These are phyloP conservation scores for Citeromyces matritensis DNA, from an alignment of 805 yeast genomes.

Conservation along the genomic window DNA sequence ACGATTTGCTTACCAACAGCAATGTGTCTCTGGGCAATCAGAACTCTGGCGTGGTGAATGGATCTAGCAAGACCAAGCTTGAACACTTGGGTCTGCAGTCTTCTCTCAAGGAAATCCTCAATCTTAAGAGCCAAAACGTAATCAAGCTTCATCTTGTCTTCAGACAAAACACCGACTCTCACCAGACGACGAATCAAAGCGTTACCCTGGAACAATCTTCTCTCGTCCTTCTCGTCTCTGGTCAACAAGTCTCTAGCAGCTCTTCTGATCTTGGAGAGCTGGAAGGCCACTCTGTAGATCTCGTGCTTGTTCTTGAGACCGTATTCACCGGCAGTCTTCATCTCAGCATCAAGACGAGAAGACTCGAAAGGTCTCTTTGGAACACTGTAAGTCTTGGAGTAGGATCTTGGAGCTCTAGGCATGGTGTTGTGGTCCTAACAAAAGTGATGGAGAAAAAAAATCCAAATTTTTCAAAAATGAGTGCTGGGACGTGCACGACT, in stretches of 20 bases:
- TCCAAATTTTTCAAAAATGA: background rate
- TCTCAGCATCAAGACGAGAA: constrained; percentile 98
- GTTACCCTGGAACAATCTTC: constrained; percentile 99
- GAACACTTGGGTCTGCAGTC: constrained; percentile 99
- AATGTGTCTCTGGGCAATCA: constrained; percentile 97
- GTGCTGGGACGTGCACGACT: background rate
- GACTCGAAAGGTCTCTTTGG: constrained; percentile 99
- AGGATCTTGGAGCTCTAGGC: constrained; percentile 94
- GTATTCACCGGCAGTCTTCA: constrained; percentile 98
- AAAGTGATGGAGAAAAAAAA: background rate
- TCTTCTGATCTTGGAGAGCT: constrained; percentile 98
- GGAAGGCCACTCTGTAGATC: constrained; percentile 99
- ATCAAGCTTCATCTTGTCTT: constrained; percentile 99
- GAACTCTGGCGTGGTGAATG: constrained; percentile 99
- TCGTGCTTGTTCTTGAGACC: constrained; percentile 99
- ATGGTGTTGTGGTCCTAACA: background rate
- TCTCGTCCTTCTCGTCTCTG: constrained; percentile 99
- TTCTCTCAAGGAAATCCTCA: constrained; percentile 99
- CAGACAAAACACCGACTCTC: constrained; percentile 96
- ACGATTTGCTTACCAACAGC: constrained; percentile 99
- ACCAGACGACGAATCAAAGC: constrained; percentile 99
- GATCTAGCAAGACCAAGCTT: constrained; percentile 99
- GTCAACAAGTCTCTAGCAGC: constrained; percentile 99
- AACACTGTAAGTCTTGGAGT: constrained; percentile 98
- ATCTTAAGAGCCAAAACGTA: constrained; percentile 95